Percentiles rank a stretch among this genome's conserved stretches.
Conservation (phyloP, 257 asterid species). For the Verbena officinalis region DNA sequence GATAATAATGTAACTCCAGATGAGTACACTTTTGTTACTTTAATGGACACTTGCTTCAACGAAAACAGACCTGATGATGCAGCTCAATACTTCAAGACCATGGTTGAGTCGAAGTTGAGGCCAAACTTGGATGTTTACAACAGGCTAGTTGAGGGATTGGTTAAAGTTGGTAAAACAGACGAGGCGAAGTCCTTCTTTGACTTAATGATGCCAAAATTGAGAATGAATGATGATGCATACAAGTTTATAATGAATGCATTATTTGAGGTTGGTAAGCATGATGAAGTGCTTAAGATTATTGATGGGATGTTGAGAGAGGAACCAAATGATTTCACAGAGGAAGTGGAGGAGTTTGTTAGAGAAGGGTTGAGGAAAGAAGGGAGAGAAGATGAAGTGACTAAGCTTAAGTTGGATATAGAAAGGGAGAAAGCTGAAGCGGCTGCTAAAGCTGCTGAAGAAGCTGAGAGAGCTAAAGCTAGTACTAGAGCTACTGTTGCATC, state of each 20-base stretch:
- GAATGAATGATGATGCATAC: constrained; percentile 82
- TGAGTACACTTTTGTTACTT: constrained; percentile 73
- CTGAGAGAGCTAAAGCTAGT: constrained; percentile 73
- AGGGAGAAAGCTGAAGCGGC: constrained; percentile 51
- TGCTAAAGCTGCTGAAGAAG: constrained; percentile 79
- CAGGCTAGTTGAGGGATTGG: constrained; percentile 72
- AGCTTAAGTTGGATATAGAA: constrained; percentile 63
- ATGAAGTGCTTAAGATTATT: constrained; percentile 73
- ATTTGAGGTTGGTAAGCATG: constrained; percentile 66
- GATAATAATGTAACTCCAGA: constrained; percentile 72
- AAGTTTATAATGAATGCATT: constrained; percentile 71
- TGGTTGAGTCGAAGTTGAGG: constrained; percentile 86
- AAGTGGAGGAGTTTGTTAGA: constrained; percentile 69
- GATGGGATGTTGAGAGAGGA: constrained; percentile 80
- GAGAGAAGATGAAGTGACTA: constrained; percentile 74
- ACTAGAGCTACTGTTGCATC: constrained; percentile 71
- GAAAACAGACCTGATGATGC: constrained; percentile 81
- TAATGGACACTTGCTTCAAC: constrained; percentile 88
- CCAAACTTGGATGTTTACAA: constrained; percentile 78
- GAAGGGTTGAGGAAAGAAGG: constrained; percentile 70
- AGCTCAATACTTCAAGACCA: constrained; percentile 66
- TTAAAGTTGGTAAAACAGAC: constrained; percentile 76
- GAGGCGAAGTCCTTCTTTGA: constrained; percentile 85
- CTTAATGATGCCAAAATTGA: constrained; percentile 79
- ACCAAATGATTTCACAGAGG: constrained; percentile 75